phyloP scores from a whole-genome alignment of 306 rosid genomes.

The Astragalus membranaceus region DNA sequence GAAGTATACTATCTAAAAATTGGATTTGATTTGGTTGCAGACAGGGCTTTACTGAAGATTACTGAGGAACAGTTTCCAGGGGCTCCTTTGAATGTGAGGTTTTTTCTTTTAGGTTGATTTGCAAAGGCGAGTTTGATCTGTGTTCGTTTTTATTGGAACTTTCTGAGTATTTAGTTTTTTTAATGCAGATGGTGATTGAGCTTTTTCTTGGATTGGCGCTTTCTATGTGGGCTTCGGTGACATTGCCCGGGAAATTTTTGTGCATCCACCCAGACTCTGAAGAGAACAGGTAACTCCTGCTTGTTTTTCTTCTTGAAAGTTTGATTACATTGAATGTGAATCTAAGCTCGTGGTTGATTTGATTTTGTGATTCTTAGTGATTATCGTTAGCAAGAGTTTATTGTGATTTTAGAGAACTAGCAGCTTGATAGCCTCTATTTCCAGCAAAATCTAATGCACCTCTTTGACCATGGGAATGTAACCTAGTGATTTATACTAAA shows the following conservation, averaged over 20 bases:
- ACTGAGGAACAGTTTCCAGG: constrained; percentile 84
- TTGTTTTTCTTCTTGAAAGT: neutral
- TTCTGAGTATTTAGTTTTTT: constrained; percentile 1
- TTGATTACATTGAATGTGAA: neutral
- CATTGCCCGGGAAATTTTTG: constrained; percentile 63
- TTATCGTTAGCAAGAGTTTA: neutral
- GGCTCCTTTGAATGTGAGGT: constrained; percentile 60
- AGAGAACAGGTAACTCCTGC: constrained; percentile 59
- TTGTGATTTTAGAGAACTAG: neutral
- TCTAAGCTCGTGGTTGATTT: constrained; percentile 10
- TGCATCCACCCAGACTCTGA: constrained; percentile 71
- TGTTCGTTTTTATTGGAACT: neutral
- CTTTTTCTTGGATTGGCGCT: constrained; percentile 54
- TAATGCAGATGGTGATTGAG: constrained; percentile 56
- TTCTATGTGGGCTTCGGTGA: constrained; percentile 70
- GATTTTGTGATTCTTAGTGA: neutral
- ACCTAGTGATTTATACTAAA: neutral
- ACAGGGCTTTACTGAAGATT: constrained; percentile 78
- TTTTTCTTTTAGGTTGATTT: neutral
- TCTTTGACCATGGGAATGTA: constrained; percentile 6
- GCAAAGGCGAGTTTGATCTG: neutral
- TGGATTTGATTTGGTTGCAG: constrained; percentile 39
- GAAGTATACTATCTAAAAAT: neutral
- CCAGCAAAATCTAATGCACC: neutral
- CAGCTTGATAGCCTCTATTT: neutral